These are phyloP conservation scores for Nitzschia sp. DNA, from an alignment of 108 stramenopile genomes.

Conservation along the genomic window DNA sequence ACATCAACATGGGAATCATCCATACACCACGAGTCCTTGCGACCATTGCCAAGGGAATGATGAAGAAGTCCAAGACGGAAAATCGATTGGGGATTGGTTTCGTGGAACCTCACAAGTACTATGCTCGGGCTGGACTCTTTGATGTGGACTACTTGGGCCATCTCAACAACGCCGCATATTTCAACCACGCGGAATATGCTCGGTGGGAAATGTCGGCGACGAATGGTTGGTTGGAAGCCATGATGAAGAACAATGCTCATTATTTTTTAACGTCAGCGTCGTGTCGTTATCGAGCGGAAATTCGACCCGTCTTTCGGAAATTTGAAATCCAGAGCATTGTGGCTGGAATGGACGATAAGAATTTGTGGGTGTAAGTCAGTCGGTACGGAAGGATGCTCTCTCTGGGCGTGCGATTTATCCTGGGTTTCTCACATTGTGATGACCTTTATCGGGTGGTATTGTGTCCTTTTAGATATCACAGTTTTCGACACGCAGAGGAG, in stretches of 20 bases:
- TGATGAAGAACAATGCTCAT: slow-evolving; percentile 28
- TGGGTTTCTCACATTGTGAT: not conserved
- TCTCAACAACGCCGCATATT: slow-evolving; percentile 76
- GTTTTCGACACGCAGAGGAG: slow-evolving; percentile 17
- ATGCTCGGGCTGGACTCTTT: slow-evolving; percentile 48
- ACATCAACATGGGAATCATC: slow-evolving; percentile 39
- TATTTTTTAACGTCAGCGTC: slow-evolving; percentile 55
- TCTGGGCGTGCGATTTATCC: not conserved
- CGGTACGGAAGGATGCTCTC: no score
- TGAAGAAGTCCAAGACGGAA: not conserved
- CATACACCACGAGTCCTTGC: slow-evolving; percentile 44
- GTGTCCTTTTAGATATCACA: slow-evolving; percentile 14
- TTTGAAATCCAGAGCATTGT: slow-evolving; percentile 64
- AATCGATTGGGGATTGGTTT: not conserved
- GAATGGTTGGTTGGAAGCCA: slow-evolving; percentile 45
- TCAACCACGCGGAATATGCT: slow-evolving; percentile 72
- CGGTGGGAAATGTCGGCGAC: slow-evolving; percentile 69
- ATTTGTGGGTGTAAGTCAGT: slow-evolving; percentile 55
- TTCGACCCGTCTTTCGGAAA: slow-evolving; percentile 48
- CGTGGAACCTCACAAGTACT: not conserved
- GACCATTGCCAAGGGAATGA: slow-evolving; percentile 28
- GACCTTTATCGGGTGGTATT: not conserved
- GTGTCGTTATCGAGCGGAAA: slow-evolving; percentile 66
- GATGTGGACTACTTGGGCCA: slow-evolving; percentile 69
- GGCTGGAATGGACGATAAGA: slow-evolving; percentile 50